Base-by-base conservation (phyloP, 2,329 filamentous ascomycete genomes). In the Aureobasidium sp. region DNA sequence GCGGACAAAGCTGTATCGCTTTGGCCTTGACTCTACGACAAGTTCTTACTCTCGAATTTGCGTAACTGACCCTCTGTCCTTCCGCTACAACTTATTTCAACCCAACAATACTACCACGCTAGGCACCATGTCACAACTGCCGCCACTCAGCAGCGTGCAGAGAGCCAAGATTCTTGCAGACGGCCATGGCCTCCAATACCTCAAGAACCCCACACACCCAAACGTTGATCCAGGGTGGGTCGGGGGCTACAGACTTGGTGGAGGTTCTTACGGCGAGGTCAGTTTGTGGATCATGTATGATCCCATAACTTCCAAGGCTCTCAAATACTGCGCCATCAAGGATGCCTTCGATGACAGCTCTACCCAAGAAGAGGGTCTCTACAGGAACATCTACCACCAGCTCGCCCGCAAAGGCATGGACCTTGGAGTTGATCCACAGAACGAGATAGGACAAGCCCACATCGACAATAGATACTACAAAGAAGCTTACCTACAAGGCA, bases 401-500 rank as follows among this genome's bases (percentile, higher is more conserved):
- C 25, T 56, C 12, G 39, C 44, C n/a, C 2, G 17, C 14, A 45
- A 56, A 45, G 39, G 53, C 39, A 5, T 56, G 17, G 53, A 56
- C 15, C 45, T 44, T 22, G 53, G 41, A 11, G 41, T 36, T 5
- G 39, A 45, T 45, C 53, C 27, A 6, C 11, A 15, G 8, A 2
- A 11, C 5, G 2, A 1, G 11, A 3, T n/a, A 20, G 53, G 53
- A 5, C 7, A 45, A 15, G 53, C 53, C 14, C 17, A 14, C 11
- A 8, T 27, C 27, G 22, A 34, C 11, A n/a, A 36, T 17, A 31
- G 53, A 25, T 56, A 36, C 39, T 45, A 7, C 17, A 56, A 56
- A 12, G 53, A 56, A 36, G 53, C 53, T 17, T 56, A 56, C 25
- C n/a, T 56, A 2, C 53, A 56, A 22, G 53, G 53, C 25, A 22